A percentile compares a stretch with the other conserved stretches of the same genome.
Conservation (phyloP, 1,139 yeast species). For the Geotrichum klebahnii region DNA sequence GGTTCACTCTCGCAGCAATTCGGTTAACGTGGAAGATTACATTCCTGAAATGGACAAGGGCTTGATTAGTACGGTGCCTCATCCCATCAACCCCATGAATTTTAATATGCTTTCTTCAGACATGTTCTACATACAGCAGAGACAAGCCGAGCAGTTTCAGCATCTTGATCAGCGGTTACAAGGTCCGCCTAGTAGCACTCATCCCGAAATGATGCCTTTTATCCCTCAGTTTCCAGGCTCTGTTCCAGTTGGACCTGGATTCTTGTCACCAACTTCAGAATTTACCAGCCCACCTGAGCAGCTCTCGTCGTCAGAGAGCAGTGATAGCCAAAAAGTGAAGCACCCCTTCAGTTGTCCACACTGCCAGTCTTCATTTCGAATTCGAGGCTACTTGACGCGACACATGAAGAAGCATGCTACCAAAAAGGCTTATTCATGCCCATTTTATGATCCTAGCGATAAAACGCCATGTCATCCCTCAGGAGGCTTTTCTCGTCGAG, state of each 20-base stretch:
- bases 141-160: neutral
- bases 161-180: neutral
- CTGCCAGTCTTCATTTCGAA: slow-evolving; percentile 76
- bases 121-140: neutral
- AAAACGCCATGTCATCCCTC: slow-evolving; percentile 65
- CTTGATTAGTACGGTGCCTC: neutral
- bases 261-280: slow-evolving; percentile 1
- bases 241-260: slow-evolving; percentile 3
- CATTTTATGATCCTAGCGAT: slow-evolving; percentile 54
- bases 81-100: neutral
- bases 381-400: slow-evolving; percentile 86
- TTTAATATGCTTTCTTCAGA: neutral
- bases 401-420: slow-evolving; percentile 87
- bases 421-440: slow-evolving; percentile 84
- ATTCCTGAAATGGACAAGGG: neutral
- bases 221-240: neutral
- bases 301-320: neutral
- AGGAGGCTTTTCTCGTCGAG: slow-evolving; percentile 94
- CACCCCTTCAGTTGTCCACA: slow-evolving; percentile 48
- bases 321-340: neutral
- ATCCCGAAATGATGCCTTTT: neutral
- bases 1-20: slow-evolving; percentile 29
- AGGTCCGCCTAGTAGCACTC: neutral
- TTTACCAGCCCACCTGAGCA: slow-evolving; percentile 1
- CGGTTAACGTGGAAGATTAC: slow-evolving; percentile 7